Base-by-base conservation (phyloP, 2,329 filamentous ascomycete genomes). In the Emergomyces orientalis region DNA sequence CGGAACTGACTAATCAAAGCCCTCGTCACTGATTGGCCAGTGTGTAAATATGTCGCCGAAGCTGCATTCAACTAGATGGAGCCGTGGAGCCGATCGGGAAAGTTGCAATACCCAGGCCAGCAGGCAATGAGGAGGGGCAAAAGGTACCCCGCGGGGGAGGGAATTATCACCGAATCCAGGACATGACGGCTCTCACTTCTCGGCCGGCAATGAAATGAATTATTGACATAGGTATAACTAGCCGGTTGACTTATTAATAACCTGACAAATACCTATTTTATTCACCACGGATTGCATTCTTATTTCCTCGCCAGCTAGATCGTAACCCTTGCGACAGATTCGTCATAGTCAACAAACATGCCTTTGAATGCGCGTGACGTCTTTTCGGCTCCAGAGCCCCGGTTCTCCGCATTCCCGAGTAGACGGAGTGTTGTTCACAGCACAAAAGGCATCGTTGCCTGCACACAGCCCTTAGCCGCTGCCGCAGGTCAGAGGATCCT, bases 381-480 rank as follows among this genome's bases (percentile, higher is more conserved):
- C 55, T 65, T 62, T 47, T 64, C 62, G 9, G 62, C 58, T 5
- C 56, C 62, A 45, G 64, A 59, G 39, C 51, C 59, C 14, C 60
- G 58, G 63, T 86, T 90, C 70, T 78, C 81, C 65, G 82, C 84
- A 65, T 93, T 90, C 72, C 76, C 89, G 11, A 95, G 91, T 69
- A 85, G 93, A 47, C 82, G 94, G 66, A 97, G 93, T 69, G 91
- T 96, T 14, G 90, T 97, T 14, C 92, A 97, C 74, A 96, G 91
- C 74, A 92, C 89, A 5, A 88, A 92, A 71, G 93, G 91, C 55
- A 96, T 97, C 63, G 89, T 97, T 57, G 84, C 92, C 13, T 95
- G 89, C 73, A 89, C 91, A 1, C 93, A 97, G 74, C 91, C 94
- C 17, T 80, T 97, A 62, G 94, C 94, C 6, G 88, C 90, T 30